Conservation (phyloP, 2,329 filamentous ascomycete genomes). For the Talaromyces sp. region DNA sequence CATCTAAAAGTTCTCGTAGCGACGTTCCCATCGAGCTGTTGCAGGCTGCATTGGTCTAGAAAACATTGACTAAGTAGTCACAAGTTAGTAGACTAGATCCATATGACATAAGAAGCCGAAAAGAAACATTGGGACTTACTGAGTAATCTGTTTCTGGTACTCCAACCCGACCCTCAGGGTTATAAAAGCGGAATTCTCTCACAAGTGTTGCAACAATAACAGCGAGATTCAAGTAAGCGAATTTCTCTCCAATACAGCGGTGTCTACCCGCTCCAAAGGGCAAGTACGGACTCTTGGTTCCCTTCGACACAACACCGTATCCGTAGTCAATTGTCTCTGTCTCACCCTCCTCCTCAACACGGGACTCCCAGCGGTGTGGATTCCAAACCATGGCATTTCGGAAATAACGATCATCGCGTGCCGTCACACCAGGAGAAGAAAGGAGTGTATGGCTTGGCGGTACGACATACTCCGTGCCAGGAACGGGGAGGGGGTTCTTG, state of each 20-base stretch:
- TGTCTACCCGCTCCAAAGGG: conserved; percentile 75
- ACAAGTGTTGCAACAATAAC: conserved; percentile 67
- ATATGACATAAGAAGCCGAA: background rate
- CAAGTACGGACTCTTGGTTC: conserved; percentile 64
- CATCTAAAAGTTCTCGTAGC: background rate
- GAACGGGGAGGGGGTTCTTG: conserved; percentile 64
- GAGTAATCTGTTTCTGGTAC: conserved; percentile 69
- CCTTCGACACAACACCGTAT: conserved; percentile 63
- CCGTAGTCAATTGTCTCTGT: conserved; percentile 63
- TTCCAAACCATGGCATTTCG: conserved; percentile 62
- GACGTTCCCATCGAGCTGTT: conserved; percentile 26
- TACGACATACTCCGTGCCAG: conserved; percentile 65
- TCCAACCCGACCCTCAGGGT: conserved; percentile 56
- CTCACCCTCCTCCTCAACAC: conserved; percentile 45
- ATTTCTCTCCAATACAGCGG: conserved; percentile 75
- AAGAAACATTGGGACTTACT: conserved; percentile 43
- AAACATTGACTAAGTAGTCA: conserved; percentile 28
- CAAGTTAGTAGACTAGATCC: background rate
- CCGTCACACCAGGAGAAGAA: conserved; percentile 73
- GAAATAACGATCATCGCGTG: conserved; percentile 63
- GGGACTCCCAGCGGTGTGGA: conserved; percentile 63
- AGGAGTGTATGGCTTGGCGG: conserved; percentile 78
- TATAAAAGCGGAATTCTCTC: conserved; percentile 62
- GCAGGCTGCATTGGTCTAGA: conserved; percentile 30
- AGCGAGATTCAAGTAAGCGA: conserved; percentile 70